A percentile compares a stretch with the other conserved stretches of the same genome.
These are phyloP conservation scores for Ophiosphaerella korrae DNA, from an alignment of 2,329 filamentous ascomycete species.

Conservation along the genomic window DNA sequence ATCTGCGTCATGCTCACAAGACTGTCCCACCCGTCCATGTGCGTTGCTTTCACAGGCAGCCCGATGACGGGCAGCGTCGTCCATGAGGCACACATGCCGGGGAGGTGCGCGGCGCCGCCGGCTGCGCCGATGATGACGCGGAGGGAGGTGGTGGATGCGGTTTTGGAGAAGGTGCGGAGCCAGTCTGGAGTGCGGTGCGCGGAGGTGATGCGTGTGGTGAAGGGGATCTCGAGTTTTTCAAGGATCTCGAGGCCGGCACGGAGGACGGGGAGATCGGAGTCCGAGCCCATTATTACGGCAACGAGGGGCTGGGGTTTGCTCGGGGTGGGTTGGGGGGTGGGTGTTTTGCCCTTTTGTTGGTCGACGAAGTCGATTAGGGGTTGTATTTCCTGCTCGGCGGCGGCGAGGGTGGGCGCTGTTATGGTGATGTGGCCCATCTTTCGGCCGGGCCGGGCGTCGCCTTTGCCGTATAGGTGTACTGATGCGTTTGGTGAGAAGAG, in stretches of 20 bases:
- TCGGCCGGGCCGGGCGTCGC: constrained; percentile 77
- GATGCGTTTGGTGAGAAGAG: constrained; percentile 63
- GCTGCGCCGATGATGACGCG: constrained; percentile 56
- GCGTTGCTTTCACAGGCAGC: constrained; percentile 56
- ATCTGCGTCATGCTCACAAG: constrained; percentile 59
- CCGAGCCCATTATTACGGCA: constrained; percentile 82
- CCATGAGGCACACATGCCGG: constrained; percentile 58
- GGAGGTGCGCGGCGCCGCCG: constrained; percentile 58
- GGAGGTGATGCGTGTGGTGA: constrained; percentile 75
- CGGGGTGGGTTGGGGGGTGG: constrained; percentile 12
- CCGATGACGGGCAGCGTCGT: constrained; percentile 58
- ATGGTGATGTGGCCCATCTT: constrained; percentile 97
- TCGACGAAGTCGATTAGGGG: constrained; percentile 71
- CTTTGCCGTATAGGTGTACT: constrained; percentile 92
- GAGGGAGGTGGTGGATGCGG: constrained; percentile 45
- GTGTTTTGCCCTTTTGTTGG: constrained; percentile 53
- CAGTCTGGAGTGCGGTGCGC: constrained; percentile 62
- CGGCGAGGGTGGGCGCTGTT: constrained; percentile 69
- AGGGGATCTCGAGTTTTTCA: constrained; percentile 72
- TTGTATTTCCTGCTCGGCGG: constrained; percentile 70
- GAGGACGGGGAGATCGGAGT: constrained; percentile 74
- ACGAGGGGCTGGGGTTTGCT: constrained; percentile 60
- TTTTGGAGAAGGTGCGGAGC: constrained; percentile 53
- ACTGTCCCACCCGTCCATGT: constrained; percentile 57
- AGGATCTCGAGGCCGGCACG: constrained; percentile 70